Percentiles rank a stretch among this genome's conserved stretches.
Evolutionary conservation across 805 yeast species (phyloP).

Genomic region (Nematodospora valgi): DNA sequence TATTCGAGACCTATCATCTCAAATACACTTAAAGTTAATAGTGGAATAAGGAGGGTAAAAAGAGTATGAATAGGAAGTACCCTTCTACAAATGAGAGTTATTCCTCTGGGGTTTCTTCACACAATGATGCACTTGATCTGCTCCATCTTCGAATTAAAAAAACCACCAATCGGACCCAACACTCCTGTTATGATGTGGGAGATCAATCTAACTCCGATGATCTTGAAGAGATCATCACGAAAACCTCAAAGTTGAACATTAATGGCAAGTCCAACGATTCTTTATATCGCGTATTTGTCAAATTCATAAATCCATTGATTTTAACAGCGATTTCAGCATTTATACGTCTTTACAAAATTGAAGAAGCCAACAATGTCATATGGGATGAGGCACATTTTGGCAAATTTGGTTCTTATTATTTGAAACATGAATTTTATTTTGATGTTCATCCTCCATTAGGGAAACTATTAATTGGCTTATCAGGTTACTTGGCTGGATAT

Average conservation of each 20-base stretch:
- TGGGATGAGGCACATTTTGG: constrained; percentile 99
- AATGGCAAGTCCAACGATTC: background rate
- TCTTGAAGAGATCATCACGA: constrained; percentile 19
- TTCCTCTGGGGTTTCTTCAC: no score
- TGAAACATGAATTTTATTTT: constrained; percentile 84
- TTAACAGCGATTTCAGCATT: constrained; percentile 34
- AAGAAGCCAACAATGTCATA: constrained; percentile 70
- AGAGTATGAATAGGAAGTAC: no score
- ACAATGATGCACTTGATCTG: no score
- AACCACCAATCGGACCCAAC: no score
- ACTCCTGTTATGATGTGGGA: no score
- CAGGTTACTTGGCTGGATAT: constrained; percentile 83
- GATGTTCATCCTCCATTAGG: constrained; percentile 99
- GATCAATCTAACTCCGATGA: no score
- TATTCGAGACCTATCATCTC: no score
- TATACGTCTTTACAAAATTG: constrained; percentile 73
- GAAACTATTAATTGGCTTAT: constrained; percentile 84
- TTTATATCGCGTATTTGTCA: constrained; percentile 9
- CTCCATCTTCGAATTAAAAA: no score
- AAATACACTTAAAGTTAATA: no score
- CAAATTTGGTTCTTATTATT: constrained; percentile 88
- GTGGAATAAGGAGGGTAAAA: no score
- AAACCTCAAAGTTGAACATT: constrained; percentile 18
- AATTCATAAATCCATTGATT: constrained; percentile 25
- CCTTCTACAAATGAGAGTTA: no score